These are phyloP conservation scores for Nicotiana tabacum DNA, from an alignment of 257 asterid species.

Conservation along the genomic window DNA sequence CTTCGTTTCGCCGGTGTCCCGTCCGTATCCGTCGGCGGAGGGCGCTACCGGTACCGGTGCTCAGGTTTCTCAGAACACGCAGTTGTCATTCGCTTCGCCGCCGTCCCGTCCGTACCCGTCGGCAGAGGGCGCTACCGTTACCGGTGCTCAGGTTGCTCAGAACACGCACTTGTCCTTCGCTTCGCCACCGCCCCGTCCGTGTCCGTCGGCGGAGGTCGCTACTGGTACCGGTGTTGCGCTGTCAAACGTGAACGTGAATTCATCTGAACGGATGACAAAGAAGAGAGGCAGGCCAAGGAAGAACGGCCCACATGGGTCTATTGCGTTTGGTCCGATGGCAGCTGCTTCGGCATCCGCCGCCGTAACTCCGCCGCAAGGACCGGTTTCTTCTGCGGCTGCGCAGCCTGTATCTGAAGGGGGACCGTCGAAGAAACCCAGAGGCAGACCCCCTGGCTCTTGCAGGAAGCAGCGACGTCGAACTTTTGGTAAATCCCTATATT, in stretches of 20 bases:
- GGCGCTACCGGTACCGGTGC: constrained; percentile 8
- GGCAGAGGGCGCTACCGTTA: constrained; percentile 13
- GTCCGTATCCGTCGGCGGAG: neutral
- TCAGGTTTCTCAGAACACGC: neutral
- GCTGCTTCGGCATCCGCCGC: constrained; percentile 18
- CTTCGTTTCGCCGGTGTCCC: neutral
- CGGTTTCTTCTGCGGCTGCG: constrained; percentile 8
- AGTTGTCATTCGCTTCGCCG: neutral
- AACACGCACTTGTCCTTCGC: constrained; percentile 8
- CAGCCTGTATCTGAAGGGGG: neutral
- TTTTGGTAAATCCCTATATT: constrained; percentile 27
- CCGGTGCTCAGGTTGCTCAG: neutral
- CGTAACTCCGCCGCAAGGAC: constrained; percentile 14
- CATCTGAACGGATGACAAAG: too few species aligned
- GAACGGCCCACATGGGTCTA: constrained; percentile 40
- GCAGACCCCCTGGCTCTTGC: constrained; percentile 49
- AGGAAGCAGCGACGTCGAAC: constrained; percentile 39
- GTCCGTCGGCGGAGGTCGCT: neutral
- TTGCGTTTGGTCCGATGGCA: constrained; percentile 16
- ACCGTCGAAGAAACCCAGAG: constrained; percentile 40
- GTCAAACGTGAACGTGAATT: neutral
- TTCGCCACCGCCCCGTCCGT: neutral
- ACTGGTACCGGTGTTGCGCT: constrained; percentile 5
- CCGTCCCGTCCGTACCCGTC: neutral
- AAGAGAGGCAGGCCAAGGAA: constrained; percentile 53